A percentile compares a stretch with the other conserved stretches of the same genome.
phyloP scores from a whole-genome alignment of 2,329 filamentous ascomycete genomes.

The Colletotrichum tropicale region DNA sequence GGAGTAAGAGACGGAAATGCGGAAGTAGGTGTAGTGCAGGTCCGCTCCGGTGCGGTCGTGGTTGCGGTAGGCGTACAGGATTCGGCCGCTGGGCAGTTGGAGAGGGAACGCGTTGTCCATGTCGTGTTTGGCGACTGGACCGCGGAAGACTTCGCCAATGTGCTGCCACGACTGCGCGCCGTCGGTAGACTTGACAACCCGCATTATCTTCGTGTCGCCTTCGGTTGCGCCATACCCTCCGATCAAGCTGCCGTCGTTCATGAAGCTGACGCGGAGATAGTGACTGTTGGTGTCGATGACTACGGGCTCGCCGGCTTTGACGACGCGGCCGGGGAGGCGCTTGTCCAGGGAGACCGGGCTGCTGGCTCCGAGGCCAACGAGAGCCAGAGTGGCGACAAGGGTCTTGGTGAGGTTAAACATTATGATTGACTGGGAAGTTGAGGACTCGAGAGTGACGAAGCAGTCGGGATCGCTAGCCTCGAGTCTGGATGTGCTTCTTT shows the following conservation, averaged over 20 bases:
- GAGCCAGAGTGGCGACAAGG: not conserved
- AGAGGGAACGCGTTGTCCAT: conserved; percentile 38
- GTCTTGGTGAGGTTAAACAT: not conserved
- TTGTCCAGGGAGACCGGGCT: not conserved
- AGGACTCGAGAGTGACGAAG: not conserved
- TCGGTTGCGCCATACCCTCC: conserved; percentile 31
- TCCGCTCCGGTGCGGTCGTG: conserved; percentile 29
- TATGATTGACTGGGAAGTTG: not conserved
- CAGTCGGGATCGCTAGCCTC: not conserved
- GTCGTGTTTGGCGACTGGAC: conserved; percentile 25
- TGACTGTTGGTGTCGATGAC: conserved; percentile 29
- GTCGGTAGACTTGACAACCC: conserved; percentile 28
- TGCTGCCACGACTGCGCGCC: conserved; percentile 30
- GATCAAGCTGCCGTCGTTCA: conserved; percentile 29
- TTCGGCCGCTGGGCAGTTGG: conserved; percentile 36
- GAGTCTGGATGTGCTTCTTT: not conserved
- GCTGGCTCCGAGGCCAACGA: not conserved
- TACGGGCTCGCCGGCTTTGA: conserved; percentile 21
- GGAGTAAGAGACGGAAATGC: conserved; percentile 46
- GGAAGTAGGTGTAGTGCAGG: conserved; percentile 35
- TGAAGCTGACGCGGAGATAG: conserved; percentile 31
- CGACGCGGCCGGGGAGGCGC: not conserved
- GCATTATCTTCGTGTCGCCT: conserved; percentile 26
- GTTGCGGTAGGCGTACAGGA: conserved; percentile 41
- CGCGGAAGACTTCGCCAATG: conserved; percentile 26